A percentile compares a stretch with the other conserved stretches of the same genome.
Evolutionary conservation across 768 basidiomycete genomes (phyloP).

Genomic region (Tricholoma furcatifolium): DNA sequence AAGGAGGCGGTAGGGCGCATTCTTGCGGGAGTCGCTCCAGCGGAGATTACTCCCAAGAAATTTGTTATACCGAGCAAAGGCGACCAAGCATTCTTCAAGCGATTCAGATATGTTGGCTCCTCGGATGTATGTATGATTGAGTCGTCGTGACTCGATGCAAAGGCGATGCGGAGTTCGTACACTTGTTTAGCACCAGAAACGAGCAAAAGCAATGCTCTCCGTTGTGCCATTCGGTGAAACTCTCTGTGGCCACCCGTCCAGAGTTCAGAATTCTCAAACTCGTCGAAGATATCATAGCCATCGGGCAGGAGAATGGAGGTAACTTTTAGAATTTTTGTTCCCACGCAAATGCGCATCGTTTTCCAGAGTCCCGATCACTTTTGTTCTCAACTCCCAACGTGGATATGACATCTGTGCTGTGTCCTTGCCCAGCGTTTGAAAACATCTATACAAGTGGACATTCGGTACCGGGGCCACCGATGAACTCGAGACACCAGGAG

Average conservation of each 20-base stretch:
- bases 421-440: slow-evolving; percentile 12
- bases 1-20: slow-evolving; percentile 6
- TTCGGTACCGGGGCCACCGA: slow-evolving; percentile 12
- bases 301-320: background rate
- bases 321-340: background rate
- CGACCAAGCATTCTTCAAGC: slow-evolving; percentile 1
- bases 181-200: no score
- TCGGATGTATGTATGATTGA: no score
- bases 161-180: no score
- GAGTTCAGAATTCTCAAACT: no score
- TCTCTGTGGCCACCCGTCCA: no score
- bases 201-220: no score
- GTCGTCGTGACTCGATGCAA: no score
- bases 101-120: background rate
- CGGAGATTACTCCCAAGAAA: background rate
- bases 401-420: slow-evolving; percentile 6
- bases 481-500: slow-evolving; percentile 4
- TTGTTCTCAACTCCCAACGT: background rate
- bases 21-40: slow-evolving; percentile 1
- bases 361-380: slow-evolving; percentile 3
- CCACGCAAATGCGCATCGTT: slow-evolving; percentile 5
- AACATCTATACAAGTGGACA: background rate
- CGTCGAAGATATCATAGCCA: slow-evolving; percentile 1
- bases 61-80: slow-evolving; percentile 9
- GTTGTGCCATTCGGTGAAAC: no score